Evolutionary conservation across 2,329 filamentous ascomycete species (phyloP), one percentile per base, ranked within the genome.

Genomic region (Neopestalotiopsis clavispora): DNA sequence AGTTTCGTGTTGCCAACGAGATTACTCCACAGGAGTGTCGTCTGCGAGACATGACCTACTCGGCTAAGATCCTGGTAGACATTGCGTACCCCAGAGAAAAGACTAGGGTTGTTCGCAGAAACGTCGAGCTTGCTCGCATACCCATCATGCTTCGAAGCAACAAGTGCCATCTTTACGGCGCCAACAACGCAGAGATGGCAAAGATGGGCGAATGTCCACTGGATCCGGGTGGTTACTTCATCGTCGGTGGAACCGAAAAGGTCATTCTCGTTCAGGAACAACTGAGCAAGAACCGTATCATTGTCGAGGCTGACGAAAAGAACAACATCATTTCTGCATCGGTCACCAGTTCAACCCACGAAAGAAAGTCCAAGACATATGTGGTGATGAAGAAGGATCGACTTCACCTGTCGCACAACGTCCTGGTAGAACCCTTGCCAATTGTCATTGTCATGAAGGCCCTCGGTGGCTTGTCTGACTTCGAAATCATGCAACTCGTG

Each of bases 231-330:
- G 96, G 96, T 66, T 99, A 99, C 80, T 99, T 99, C 77, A 96
- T 99, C 76, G 94, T 98, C 73, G 94, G 95, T 75, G 96, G 96
- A 61, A 98, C 97, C 23, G 96, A 99, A 80, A 99, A 99, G 84
- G 96, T 99, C 74, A 99, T 99, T 77, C 84, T 99, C 58, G 97
- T 99, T 14, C 96, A 99, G 80, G 97, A 99, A 78, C 96, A 99
- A 82, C 85, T 99, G 78, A 99, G 96, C 87, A 99, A 99, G 87
- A 99, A 99, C 81, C 91, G 96, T 84, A 93, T 99, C 76, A 98
- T 99, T 78, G 95, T 99, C 17, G 97, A 99, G 81, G 91, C 94
- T 67, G 93, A 95, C 75, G 87, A 91, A 66, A 97, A 97, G 83
- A 98, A 98, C 81, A 93, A 93, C 70, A 91, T 97, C 72, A 95